A percentile compares a stretch with the other conserved stretches of the same genome.
These are phyloP conservation scores for Castanospermum australe DNA, from an alignment of 306 rosid species.

Conservation along the genomic window DNA sequence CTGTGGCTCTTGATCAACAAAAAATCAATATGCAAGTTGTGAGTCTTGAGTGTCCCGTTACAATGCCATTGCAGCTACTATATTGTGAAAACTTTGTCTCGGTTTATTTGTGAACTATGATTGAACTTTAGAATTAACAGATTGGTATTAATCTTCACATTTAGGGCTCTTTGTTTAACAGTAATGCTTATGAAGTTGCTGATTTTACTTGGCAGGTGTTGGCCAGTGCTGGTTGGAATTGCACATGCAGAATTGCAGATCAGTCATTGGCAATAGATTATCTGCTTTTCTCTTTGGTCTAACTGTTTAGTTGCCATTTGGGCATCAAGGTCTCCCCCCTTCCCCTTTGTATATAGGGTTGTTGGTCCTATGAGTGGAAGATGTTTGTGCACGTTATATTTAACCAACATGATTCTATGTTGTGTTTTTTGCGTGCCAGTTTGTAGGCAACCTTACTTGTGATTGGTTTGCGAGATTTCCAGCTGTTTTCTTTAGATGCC, in stretches of 20 bases:
- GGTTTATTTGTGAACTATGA: not conserved
- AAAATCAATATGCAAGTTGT: not conserved
- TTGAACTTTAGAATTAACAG: not conserved
- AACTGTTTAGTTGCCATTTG: not conserved
- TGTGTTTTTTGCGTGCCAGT: not conserved
- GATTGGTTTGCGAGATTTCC: constrained; percentile 24
- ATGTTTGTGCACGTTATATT: no score
- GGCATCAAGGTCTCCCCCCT: constrained; percentile 21
- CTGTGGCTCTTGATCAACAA: not conserved
- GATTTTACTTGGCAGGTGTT: constrained; percentile 30
- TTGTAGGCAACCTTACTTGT: constrained; percentile 6
- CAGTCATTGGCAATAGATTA: no score
- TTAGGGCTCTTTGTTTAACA: not conserved
- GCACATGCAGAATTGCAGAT: not conserved
- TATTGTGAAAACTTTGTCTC: not conserved
- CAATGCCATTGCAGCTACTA: not conserved
- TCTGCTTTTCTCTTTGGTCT: no score
- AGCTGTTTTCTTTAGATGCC: constrained; percentile 8
- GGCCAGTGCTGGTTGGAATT: constrained; percentile 9
- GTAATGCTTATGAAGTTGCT: constrained; percentile 11
- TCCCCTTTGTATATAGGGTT: no score
- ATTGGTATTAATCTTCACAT: not conserved
- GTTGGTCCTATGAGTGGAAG: not conserved
- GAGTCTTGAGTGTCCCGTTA: not conserved
- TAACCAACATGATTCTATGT: no score